These are phyloP conservation scores for Salvia sclarea DNA, from an alignment of 305 asterid genomes.

Conservation along the genomic window DNA sequence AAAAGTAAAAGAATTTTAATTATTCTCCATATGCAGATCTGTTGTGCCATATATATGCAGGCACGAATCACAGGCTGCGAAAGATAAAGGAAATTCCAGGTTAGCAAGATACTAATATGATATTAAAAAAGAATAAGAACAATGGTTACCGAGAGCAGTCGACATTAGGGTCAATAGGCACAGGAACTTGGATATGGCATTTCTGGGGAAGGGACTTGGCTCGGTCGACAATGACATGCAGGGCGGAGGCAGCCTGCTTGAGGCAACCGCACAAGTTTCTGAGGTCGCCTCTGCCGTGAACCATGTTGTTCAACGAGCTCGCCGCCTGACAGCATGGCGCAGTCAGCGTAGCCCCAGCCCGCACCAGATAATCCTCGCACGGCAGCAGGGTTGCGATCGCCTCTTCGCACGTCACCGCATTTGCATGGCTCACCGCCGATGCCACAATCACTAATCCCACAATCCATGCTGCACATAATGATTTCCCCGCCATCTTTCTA, in stretches of 20 bases:
- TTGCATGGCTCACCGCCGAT: not conserved
- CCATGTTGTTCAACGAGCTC: not conserved
- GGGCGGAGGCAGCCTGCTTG: slow-evolving; percentile 1
- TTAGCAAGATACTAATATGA: no score
- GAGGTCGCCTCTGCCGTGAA: not conserved
- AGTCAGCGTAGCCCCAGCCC: not conserved
- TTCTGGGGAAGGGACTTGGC: not conserved
- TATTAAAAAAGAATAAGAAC: no score
- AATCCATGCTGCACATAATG: not conserved
- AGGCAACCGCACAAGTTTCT: not conserved
- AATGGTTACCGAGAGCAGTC: not conserved
- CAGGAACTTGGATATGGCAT: not conserved
- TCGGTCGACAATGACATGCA: not conserved
- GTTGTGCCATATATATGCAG: no score
- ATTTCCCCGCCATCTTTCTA: not conserved
- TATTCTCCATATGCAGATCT: no score
- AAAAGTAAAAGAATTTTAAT: no score
- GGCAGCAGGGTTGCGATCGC: not conserved
- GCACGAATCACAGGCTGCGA: no score
- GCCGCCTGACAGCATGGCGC: not conserved
- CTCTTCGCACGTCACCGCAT: not conserved
- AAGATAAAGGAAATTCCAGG: no score
- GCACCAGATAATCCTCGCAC: not conserved
- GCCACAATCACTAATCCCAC: slow-evolving; percentile 2
- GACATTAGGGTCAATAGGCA: not conserved